Evolutionary conservation across 1,139 yeast genomes (phyloP).

Genomic region (Sugiyamaella novakii): DNA sequence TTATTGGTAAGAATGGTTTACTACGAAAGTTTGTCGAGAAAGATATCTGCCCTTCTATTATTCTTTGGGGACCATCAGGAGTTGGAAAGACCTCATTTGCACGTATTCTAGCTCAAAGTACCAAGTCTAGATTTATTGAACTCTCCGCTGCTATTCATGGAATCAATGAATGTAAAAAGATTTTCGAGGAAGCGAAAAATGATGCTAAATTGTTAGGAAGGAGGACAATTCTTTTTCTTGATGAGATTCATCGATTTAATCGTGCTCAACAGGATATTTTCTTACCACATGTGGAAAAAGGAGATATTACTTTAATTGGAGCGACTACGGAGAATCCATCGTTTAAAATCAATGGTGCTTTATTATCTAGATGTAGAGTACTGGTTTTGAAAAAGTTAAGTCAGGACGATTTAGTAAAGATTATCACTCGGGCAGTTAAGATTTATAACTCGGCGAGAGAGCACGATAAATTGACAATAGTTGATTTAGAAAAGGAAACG

Average conservation of each 20-base stretch:
- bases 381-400: conserved; percentile 72
- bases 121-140: conserved; percentile 70
- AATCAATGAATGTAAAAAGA: conserved; percentile 66
- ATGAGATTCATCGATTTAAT: conserved; percentile 91
- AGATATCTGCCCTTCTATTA: conserved; percentile 70
- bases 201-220: conserved; percentile 66
- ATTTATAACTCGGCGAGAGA: conserved; percentile 62
- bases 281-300: conserved; percentile 46
- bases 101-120: conserved; percentile 56
- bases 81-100: conserved; percentile 87
- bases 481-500: conserved; percentile 59
- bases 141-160: conserved; percentile 84
- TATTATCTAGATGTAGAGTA: conserved; percentile 84
- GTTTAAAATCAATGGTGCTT: conserved; percentile 83
- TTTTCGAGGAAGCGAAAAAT: conserved; percentile 72
- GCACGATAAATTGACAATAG: conserved; percentile 39
- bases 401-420: conserved; percentile 55
- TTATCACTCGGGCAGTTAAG: conserved; percentile 64
- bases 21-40: conserved; percentile 65
- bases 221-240: conserved; percentile 78
- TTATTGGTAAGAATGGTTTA: conserved; percentile 74
- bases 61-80: conserved; percentile 96
- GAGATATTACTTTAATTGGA: conserved; percentile 60
- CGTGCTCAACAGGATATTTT: conserved; percentile 88
- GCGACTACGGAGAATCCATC: conserved; percentile 86